Percentiles rank a stretch among this genome's conserved stretches.
These are phyloP conservation scores for Pseudopediastrum boryanum DNA, from an alignment of 139 green algal species.

Conservation along the genomic window DNA sequence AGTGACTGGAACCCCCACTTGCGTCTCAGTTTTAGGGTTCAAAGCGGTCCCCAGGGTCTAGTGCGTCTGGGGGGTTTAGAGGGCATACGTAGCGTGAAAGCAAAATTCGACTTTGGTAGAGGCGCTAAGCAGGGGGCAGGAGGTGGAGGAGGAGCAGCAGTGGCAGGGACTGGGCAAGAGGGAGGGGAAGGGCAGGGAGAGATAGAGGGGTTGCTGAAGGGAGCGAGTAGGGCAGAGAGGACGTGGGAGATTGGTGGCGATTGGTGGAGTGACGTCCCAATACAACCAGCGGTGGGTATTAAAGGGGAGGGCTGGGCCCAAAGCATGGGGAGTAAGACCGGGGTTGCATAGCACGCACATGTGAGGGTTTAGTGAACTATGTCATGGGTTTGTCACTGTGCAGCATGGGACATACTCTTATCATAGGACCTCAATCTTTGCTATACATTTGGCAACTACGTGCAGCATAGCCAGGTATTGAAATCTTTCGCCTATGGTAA, in stretches of 20 bases:
- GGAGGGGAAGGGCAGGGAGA: background rate
- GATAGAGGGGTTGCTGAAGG: background rate
- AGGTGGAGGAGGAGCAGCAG: background rate
- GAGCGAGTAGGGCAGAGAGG: background rate
- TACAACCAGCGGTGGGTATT: too few species aligned
- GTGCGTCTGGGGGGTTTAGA: background rate
- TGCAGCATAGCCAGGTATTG: too few species aligned
- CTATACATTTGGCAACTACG: too few species aligned
- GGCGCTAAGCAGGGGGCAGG: background rate
- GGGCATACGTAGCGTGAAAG: background rate
- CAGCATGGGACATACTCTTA: too few species aligned
- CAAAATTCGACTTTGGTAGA: background rate
- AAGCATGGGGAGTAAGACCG: too few species aligned
- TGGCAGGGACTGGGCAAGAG: background rate
- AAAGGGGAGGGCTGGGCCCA: too few species aligned
- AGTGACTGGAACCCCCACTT: background rate
- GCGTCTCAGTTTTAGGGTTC: slow-evolving; percentile 2
- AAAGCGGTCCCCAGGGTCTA: background rate
- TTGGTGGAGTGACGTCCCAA: background rate
- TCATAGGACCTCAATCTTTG: too few species aligned
- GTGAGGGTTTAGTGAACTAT: too few species aligned
- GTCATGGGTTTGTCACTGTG: too few species aligned
- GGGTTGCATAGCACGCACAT: too few species aligned
- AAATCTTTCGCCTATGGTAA: too few species aligned
- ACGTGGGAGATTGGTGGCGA: slow-evolving; percentile 2